These are phyloP conservation scores for Baorangia bicolor DNA, from an alignment of 768 basidiomycete species.

Conservation along the genomic window DNA sequence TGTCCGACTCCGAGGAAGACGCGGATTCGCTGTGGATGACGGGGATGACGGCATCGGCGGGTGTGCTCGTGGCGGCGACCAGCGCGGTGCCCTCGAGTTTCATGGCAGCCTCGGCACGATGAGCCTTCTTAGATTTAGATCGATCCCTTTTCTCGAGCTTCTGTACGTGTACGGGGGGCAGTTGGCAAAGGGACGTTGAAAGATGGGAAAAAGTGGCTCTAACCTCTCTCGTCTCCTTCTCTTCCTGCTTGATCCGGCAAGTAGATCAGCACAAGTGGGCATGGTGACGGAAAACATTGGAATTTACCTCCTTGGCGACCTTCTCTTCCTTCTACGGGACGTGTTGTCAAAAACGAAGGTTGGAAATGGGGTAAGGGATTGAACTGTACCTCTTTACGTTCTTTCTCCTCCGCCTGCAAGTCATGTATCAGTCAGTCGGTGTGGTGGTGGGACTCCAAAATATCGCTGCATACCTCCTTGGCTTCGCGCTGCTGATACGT, in stretches of 20 bases:
- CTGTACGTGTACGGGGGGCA: constrained; percentile 26
- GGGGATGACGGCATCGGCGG: constrained; percentile 20
- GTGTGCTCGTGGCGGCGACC: constrained; percentile 8
- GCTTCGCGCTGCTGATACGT: constrained; percentile 61
- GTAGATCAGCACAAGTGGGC: constrained; percentile 19
- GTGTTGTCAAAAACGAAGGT: constrained; percentile 6
- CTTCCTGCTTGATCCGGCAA: constrained; percentile 37
- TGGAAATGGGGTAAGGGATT: background rate
- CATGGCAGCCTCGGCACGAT: constrained; percentile 35
- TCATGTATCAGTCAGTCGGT: constrained; percentile 1
- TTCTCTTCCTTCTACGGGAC: constrained; percentile 48
- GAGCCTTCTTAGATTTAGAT: constrained; percentile 52
- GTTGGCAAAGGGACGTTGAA: background rate
- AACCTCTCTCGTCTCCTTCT: constrained; percentile 48
- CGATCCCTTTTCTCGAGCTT: constrained; percentile 58
- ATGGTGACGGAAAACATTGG: background rate
- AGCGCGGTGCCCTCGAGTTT: constrained; percentile 21
- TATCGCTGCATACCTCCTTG: constrained; percentile 48
- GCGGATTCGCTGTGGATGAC: constrained; percentile 32
- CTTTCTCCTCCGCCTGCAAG: constrained; percentile 56
- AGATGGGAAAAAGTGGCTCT: background rate
- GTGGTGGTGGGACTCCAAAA: background rate
- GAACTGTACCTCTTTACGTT: constrained; percentile 54
- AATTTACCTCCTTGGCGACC: constrained; percentile 54
- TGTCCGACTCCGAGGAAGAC: constrained; percentile 60